Base-by-base conservation (phyloP, 1,284 basidiomycete genomes). In the Ceratobasidium sp. region DNA sequence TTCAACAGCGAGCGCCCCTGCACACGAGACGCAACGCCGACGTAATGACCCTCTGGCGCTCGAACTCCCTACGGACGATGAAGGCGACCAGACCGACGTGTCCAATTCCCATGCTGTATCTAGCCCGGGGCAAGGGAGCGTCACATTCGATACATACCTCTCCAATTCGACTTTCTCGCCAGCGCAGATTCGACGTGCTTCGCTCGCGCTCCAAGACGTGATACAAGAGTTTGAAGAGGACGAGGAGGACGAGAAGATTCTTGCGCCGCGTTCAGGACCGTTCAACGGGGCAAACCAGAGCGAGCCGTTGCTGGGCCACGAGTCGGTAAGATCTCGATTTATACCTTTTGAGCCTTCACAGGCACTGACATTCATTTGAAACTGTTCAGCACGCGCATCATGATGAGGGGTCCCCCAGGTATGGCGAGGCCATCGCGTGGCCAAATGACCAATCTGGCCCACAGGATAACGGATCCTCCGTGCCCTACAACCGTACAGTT, bases 191-290 rank as follows among this genome's bases (percentile, higher is more conserved):
- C 84, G 85, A 76, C 86, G 89, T 72, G 88, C 88, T 48, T 92
- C 91, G 51, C 75, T 87, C 77, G 91, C 91, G 0, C 79, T 93
- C 36, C 88, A 90, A 75, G 84, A 87, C 74, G 91, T 85, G 12
- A 90, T 93, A 66, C 67, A 72, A 38, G 72, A 75, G 33, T 70
- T 75, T 36, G 74, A 74, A 38, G 85, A 86, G 77, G 88, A 91
- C 77, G 84, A 92, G 12, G 82, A 73, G 49, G 88, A 89, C 76
- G 87, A 87, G 72, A 81, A 74, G 33, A 76, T 76, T 40, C 60
- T 77, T n/a, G 75, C 75, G 9, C 76, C 76, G 9, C 76, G 75
- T 30, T 58, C 58, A 21, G 58, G 58, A 0, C 73, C 61, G 36
- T 61, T 40, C 72, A 66, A 54, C 51, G 73, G n/a, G 40, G 53